Evolutionary conservation across 768 basidiomycete species (phyloP), one percentile per base, ranked within the genome.

Genomic region (Lyophyllum decastes): DNA sequence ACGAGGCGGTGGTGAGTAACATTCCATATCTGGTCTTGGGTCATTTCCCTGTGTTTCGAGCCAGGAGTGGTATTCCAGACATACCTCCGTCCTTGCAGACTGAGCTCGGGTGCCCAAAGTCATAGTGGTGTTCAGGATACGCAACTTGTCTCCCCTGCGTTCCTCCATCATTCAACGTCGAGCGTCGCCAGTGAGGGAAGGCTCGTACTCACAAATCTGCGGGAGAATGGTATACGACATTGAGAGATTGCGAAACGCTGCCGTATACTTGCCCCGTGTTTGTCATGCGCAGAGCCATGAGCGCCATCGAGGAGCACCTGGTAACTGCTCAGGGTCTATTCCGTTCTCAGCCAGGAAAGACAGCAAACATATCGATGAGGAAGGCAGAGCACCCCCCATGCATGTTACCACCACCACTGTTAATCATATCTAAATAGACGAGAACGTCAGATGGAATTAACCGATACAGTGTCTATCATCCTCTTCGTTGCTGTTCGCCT

Each of bases 301-400:
- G 68, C 3, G 82, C 75, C 56, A 84, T 56, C 14, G 83, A 66
- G 5, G 85, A 82, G 52, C 85, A 83, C 21, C 83, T 85, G 46
- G 1, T 21, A 0, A 16, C 45, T 54, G 4, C 11, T 54, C 16
- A 55, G 21, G 4, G 35, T 44, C 16, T 48, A 26, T 34, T 12
- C 30, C 5, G 34, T 17, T 44, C 10, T 26, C n/a, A 38, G 49
- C n/a, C n/a, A n/a, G n/a, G n/a, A n/a, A 22, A 14, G 45, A 17
- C 17, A 73, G n/a, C 78, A 24, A 45, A 81, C 85, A 77, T 61
- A 66, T 86, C 84, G 40, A 85, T 76, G 4, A 87, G 67, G 52
- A 79, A 75, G 0, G 81, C 83, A 2, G 79, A 74, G 60, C 84
- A 86, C n/a, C 78, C 83, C 24, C 84, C 85, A 47, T 87, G 85